These are phyloP conservation scores for Xylaria arbuscula DNA, from an alignment of 2,329 filamentous ascomycete species.

Conservation along the genomic window DNA sequence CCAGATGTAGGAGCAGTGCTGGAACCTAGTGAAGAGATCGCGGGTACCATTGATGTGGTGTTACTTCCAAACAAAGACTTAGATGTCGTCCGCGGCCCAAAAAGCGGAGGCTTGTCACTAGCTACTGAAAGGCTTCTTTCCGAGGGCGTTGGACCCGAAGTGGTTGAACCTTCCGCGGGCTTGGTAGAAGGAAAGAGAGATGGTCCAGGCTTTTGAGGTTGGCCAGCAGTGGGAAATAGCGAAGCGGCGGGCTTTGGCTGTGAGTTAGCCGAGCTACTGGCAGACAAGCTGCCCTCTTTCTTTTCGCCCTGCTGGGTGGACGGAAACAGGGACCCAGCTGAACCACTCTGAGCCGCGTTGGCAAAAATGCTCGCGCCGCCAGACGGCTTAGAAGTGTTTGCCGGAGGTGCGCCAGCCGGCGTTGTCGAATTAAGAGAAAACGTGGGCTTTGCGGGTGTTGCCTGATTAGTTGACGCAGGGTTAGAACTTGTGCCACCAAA, in stretches of 20 bases:
- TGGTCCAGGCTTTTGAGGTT: slow-evolving; percentile 37
- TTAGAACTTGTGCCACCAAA: slow-evolving; percentile 41
- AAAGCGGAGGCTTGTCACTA: slow-evolving; percentile 35
- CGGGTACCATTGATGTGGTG: slow-evolving; percentile 34
- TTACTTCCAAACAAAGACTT: slow-evolving; percentile 45
- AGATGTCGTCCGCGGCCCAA: slow-evolving; percentile 38
- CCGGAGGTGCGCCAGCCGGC: slow-evolving; percentile 65
- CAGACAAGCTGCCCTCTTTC: slow-evolving; percentile 42
- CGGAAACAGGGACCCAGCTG: slow-evolving; percentile 54
- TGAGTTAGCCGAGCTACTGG: slow-evolving; percentile 32
- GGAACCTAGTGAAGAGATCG: slow-evolving; percentile 41
- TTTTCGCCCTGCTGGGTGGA: slow-evolving; percentile 52
- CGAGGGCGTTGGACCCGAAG: slow-evolving; percentile 45
- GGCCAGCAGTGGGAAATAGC: slow-evolving; percentile 38
- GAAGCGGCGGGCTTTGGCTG: slow-evolving; percentile 38
- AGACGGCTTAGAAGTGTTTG: slow-evolving; percentile 51
- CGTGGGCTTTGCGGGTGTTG: slow-evolving; percentile 61
- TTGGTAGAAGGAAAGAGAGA: slow-evolving; percentile 44
- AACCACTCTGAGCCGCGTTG: slow-evolving; percentile 36
- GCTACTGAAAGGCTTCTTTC: slow-evolving; percentile 31
- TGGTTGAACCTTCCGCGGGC: slow-evolving; percentile 42
- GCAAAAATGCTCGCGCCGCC: slow-evolving; percentile 45
- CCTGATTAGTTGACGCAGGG: slow-evolving; percentile 44
- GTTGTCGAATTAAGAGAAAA: slow-evolving; percentile 64
- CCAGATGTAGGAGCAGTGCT: slow-evolving; percentile 34